Evolutionary conservation across 345 rosid species (phyloP).

Genomic region (Anastatica hierochuntica): DNA sequence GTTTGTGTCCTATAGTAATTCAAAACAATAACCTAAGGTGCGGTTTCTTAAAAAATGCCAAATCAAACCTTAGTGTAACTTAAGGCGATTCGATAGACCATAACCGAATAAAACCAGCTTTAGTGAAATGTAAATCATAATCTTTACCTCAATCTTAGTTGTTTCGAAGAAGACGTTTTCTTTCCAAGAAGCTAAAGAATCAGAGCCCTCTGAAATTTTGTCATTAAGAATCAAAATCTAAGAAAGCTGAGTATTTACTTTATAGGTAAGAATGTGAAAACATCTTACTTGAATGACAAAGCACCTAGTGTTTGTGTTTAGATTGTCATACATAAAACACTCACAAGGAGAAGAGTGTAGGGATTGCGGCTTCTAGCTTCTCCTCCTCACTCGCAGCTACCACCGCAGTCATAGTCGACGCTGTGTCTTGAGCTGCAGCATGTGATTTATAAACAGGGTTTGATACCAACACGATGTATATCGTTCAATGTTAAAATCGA

Average conservation of each 20-base stretch:
- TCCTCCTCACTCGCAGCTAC: constrained; percentile 86
- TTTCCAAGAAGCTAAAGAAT: constrained; percentile 84
- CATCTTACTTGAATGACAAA: constrained; percentile 71
- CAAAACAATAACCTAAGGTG: neutral
- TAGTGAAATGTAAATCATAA: too few relatives aligned
- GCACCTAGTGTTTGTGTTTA: constrained; percentile 53
- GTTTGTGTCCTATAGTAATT: constrained; percentile 45
- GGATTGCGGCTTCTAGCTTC: constrained; percentile 71
- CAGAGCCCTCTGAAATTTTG: constrained; percentile 56
- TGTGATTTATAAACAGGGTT: constrained; percentile 51
- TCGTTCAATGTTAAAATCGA: too few relatives aligned
- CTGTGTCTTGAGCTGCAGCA: constrained; percentile 70
- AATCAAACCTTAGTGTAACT: too few relatives aligned
- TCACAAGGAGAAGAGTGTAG: constrained; percentile 79
- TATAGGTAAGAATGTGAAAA: neutral
- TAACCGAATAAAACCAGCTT: too few relatives aligned
- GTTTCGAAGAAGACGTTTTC: constrained; percentile 92
- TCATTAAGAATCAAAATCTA: neutral
- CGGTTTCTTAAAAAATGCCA: neutral
- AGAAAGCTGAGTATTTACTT: constrained; percentile 4
- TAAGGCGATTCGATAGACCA: too few relatives aligned
- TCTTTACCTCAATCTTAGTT: constrained; percentile 62
- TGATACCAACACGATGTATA: too few relatives aligned
- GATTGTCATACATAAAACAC: constrained; percentile 84
- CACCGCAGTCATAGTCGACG: constrained; percentile 74